These are phyloP conservation scores for Trichophyton simii DNA, from an alignment of 2,329 filamentous ascomycete genomes.

Conservation along the genomic window DNA sequence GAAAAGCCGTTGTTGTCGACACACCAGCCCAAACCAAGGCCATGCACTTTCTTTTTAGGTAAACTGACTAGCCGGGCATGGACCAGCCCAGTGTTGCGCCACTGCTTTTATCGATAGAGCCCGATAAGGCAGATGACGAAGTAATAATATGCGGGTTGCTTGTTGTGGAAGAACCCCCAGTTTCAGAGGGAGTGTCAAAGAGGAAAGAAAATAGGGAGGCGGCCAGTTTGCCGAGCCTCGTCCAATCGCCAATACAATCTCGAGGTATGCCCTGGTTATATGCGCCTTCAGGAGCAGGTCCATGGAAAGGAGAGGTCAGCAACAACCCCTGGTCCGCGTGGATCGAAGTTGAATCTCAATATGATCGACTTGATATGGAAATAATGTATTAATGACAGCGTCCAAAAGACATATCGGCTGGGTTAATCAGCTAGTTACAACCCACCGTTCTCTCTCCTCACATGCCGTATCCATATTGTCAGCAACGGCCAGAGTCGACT, in stretches of 20 bases:
- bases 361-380: background rate
- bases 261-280: background rate
- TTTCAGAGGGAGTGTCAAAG: no score
- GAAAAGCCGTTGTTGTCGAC: background rate
- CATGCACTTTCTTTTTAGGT: background rate
- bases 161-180: no score
- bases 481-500: background rate
- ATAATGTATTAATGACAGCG: background rate
- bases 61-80: background rate
- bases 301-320: background rate
- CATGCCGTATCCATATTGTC: background rate
- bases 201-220: no score
- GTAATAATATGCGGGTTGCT: background rate
- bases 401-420: background rate
- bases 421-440: background rate
- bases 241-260: background rate
- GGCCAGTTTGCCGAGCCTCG: background rate
- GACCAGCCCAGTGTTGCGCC: background rate
- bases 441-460: background rate
- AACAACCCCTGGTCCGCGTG: background rate
- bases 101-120: background rate
- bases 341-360: background rate
- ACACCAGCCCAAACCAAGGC: background rate
- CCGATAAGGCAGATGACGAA: background rate
- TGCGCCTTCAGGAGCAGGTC: background rate